Evolutionary conservation across 148 eudicot species (phyloP), one percentile per base, ranked within the genome.

Genomic region (Heliosperma pusillum): DNA sequence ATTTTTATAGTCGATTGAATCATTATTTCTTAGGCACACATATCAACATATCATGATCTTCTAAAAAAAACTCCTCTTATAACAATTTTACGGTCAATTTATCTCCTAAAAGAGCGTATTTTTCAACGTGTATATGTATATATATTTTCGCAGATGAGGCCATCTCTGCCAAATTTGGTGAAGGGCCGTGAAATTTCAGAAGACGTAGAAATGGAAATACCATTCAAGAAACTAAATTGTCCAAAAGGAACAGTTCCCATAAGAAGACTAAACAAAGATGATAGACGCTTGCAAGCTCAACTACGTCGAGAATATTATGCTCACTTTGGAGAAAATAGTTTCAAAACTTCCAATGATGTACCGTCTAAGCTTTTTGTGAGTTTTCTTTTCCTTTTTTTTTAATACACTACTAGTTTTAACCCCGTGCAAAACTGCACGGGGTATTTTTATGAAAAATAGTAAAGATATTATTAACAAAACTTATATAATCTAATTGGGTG

Each of bases 241-340:
- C 81, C 81, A 3, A 27, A 1, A 13, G 77, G 81, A 19, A 73
- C 74, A 5, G 69, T 79, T 68, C 81, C 77, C 0, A 79, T 79
- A 8, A 59, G 74, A 30, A 79, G 61, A 22, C 7, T 44, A 3
- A 11, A 29, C 62, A 13, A 58, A 2, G 26, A 65, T 21, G 50
- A 33, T 26, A 4, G 27, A 66, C 63, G 16, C n/a, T 22, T 57
- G 12, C 72, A 56, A 71, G 36, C 6, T 16, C 33, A 57, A 3
- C 12, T 25, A 11, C 45, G 33, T 7, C 62, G 50, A 27, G 36
- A 68, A 45, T 8, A 16, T 47, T 79, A 67, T 22, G 12, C 55
- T 56, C 58, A 68, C 30, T 57, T 66, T 22, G 76, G 66, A 19
- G 20, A 25, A 50, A 17, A 29, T 42, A 42, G 9, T 42, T 42